Conservation (phyloP, 2,329 filamentous ascomycete species). For the Pleoardoris graminearum region DNA sequence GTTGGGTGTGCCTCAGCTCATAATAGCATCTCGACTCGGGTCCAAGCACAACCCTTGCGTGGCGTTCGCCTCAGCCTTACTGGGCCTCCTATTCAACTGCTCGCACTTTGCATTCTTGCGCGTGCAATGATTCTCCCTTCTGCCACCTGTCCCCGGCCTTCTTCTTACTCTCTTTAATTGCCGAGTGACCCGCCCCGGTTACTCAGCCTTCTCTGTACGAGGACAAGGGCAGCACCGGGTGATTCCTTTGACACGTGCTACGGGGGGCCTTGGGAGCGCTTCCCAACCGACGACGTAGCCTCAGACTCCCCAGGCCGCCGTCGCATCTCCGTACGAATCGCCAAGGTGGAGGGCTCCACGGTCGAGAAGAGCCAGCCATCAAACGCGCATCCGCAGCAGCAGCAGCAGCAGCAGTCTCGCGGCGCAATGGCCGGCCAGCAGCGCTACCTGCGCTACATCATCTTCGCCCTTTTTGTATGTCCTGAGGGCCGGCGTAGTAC, state of each 20-base stretch:
- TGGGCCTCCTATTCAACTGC: constrained; percentile 6
- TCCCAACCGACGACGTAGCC: constrained; percentile 20
- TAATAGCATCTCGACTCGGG: neutral
- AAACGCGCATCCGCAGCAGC: constrained; percentile 8
- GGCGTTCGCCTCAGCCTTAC: neutral
- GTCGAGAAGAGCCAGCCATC: constrained; percentile 22
- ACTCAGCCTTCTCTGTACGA: neutral
- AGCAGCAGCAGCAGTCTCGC: constrained; percentile 17
- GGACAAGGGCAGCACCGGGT: neutral
- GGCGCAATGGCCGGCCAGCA: constrained; percentile 73
- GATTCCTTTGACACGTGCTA: constrained; percentile 4
- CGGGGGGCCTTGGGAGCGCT: neutral
- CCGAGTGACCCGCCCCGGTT: neutral
- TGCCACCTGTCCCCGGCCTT: constrained; percentile 19
- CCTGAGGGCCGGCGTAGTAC: neutral
- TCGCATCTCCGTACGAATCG: constrained; percentile 17
- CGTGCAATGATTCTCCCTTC: neutral
- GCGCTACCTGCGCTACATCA: constrained; percentile 72
- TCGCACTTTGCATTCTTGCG: constrained; percentile 1
- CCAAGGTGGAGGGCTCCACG: constrained; percentile 34
- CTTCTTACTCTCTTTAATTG: neutral
- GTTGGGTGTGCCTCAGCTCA: neutral
- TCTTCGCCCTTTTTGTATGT: constrained; percentile 83
- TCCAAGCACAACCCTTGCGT: neutral
- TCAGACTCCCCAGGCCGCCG: constrained; percentile 12